Evolutionary conservation across 805 yeast species (phyloP).

Genomic region (Ogataea allantospora): DNA sequence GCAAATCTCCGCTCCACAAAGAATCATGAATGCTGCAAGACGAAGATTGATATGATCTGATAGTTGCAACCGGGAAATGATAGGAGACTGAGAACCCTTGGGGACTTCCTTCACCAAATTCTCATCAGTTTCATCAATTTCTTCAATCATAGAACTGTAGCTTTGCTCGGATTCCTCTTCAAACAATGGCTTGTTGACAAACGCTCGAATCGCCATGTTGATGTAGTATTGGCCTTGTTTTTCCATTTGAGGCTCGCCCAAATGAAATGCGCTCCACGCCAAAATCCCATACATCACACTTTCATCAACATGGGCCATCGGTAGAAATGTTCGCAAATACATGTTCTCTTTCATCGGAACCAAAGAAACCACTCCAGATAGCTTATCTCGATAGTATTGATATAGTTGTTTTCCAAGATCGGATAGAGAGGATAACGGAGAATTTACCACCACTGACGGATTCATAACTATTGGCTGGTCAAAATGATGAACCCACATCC

Average conservation of each 20-base stretch:
- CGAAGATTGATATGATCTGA: constrained; percentile 41
- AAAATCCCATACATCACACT: constrained; percentile 52
- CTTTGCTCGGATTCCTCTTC: constrained; percentile 22
- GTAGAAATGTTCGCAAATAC: constrained; percentile 51
- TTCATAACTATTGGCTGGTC: constrained; percentile 14
- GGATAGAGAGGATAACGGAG: constrained; percentile 31
- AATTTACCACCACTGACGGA: constrained; percentile 30
- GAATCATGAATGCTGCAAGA: constrained; percentile 63
- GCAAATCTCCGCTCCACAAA: constrained; percentile 81
- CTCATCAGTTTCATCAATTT: constrained; percentile 28
- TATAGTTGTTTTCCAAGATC: constrained; percentile 40
- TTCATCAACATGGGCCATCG: constrained; percentile 50
- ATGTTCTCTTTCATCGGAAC: constrained; percentile 51
- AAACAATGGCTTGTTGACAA: constrained; percentile 34
- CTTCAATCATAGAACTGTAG: constrained; percentile 26
- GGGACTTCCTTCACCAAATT: constrained; percentile 16
- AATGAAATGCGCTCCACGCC: constrained; percentile 56
- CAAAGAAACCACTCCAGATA: constrained; percentile 43
- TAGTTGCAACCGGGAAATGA: constrained; percentile 20
- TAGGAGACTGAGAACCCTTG: constrained; percentile 8
- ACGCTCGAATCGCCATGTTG: constrained; percentile 44
- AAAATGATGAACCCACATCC: constrained; percentile 1
- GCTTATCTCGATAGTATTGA: constrained; percentile 47
- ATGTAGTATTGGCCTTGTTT: constrained; percentile 49
- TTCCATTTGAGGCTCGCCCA: constrained; percentile 43